phyloP scores from a whole-genome alignment of 202 grass and related monocot species.

The Cymbopogon flexuosus region DNA sequence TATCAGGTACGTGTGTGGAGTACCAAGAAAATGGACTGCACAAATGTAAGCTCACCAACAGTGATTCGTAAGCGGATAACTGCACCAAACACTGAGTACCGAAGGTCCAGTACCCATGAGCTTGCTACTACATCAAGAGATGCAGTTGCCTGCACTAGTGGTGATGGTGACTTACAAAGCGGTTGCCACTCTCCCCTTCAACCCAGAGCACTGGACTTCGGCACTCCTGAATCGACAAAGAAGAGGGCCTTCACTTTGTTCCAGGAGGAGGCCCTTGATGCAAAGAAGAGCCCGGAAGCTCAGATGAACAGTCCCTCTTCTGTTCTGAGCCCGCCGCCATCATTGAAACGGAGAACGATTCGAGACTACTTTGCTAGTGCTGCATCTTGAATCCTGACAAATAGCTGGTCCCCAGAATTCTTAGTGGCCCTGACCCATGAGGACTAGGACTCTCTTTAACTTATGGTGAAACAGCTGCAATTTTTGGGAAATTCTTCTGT shows the following conservation, averaged over 20 bases:
- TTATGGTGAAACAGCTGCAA: constrained; percentile 15
- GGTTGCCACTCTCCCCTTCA: constrained; percentile 43
- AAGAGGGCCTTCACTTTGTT: constrained; percentile 63
- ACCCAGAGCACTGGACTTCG: constrained; percentile 55
- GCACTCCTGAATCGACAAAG: constrained; percentile 64
- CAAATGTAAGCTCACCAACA: constrained; percentile 51
- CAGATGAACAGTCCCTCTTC: constrained; percentile 62
- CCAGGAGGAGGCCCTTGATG: constrained; percentile 39
- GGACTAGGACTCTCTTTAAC: constrained; percentile 2
- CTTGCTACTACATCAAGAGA: constrained; percentile 33
- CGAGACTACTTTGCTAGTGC: constrained; percentile 70
- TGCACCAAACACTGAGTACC: constrained; percentile 42
- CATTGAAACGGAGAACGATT: constrained; percentile 87
- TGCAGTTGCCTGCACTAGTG: constrained; percentile 19
- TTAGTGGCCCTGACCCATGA: constrained; percentile 6
- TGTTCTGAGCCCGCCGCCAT: constrained; percentile 78
- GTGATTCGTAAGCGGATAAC: constrained; percentile 69
- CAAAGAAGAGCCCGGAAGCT: constrained; percentile 41
- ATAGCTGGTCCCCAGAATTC: background rate
- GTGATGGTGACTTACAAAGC: background rate
- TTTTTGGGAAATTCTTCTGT: constrained; percentile 21
- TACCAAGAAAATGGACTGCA: constrained; percentile 48
- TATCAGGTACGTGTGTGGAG: constrained; percentile 81
- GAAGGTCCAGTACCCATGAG: constrained; percentile 39
- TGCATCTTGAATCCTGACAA: constrained; percentile 38